Evolutionary conservation across 768 basidiomycete species (phyloP).

Genomic region (Boletus pseudo-olivaceus): DNA sequence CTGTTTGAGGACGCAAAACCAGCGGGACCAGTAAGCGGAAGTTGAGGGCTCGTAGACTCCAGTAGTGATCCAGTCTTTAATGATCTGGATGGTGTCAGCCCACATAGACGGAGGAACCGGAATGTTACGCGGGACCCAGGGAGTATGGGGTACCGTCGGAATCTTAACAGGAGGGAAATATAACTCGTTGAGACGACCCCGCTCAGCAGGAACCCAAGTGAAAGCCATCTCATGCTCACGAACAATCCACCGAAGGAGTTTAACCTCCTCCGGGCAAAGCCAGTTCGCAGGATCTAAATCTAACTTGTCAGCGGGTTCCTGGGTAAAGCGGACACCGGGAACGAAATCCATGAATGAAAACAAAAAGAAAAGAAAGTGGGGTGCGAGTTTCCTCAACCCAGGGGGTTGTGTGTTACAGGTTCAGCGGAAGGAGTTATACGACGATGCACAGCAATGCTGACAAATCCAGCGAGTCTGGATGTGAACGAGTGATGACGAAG

Average conservation of each 20-base stretch:
- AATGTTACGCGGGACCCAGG: conserved; percentile 32
- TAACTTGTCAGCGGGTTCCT: not conserved
- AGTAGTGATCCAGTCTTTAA: conserved; percentile 32
- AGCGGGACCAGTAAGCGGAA: not conserved
- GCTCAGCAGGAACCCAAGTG: conserved; percentile 37
- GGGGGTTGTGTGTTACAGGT: no score
- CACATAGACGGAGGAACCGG: conserved; percentile 22
- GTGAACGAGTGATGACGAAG: no score
- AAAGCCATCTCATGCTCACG: conserved; percentile 29
- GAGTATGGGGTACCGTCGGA: conserved; percentile 32
- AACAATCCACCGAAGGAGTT: not conserved
- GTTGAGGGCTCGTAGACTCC: conserved; percentile 37
- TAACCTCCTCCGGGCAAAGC: not conserved
- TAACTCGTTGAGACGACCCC: conserved; percentile 29
- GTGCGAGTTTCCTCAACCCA: no score
- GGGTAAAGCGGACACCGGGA: not conserved
- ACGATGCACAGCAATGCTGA: no score
- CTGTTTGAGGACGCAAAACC: conserved; percentile 4
- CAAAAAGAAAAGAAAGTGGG: no score
- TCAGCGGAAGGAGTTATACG: no score
- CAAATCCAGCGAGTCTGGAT: no score
- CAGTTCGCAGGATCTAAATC: not conserved
- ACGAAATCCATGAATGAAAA: no score
- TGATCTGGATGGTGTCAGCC: conserved; percentile 11
- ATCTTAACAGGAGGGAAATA: conserved; percentile 34